Evolutionary conservation across 2,329 filamentous ascomycete genomes (phyloP), one percentile per base, ranked within the genome.

Genomic region (Monosporascus sp.): DNA sequence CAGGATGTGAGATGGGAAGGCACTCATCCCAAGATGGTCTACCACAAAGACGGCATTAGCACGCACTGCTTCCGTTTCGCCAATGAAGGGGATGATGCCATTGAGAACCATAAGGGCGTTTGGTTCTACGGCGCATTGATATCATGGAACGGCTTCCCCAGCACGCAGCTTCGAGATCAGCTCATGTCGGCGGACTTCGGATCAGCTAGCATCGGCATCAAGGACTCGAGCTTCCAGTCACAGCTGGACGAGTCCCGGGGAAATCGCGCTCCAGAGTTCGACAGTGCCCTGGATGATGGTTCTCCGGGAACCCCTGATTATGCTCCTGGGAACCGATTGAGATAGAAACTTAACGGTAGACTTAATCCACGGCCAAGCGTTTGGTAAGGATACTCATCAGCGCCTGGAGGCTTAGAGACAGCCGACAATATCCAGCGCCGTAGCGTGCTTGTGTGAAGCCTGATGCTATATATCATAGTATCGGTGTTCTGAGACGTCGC

Each of bases 221-320:
- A 62, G 54, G 65, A 67, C 49, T 22, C 41, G 11, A 58, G 53
- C 40, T 66, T 61, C 55, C 26, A 58, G 24, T 51, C 53, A 7
- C 52, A 65, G 14, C 55, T 67, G 1, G 59, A 66, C 19, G 56
- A 44, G 11, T 60, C 64, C 3, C 58, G 61, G 26, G 56, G 54
- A 9, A 55, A 91, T 66, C 81, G 78, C 27, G 74, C 80, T 2
- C 81, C 82, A 2, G 80, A 85, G 52, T 74, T 85, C 46, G 80
- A 86, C 57, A 72, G 84, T 41, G 74, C 76, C 6, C 64, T 77
- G 37, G 71, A 70, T 20, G 64, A 64, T 17, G 63, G 61, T 3
- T 66, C 63, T 17, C 63, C 64, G 16, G 63, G 64, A 19, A 61
- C 20, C 63, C 64, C 7, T 64, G 43, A 51, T 48, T 11, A 7